Conservation (phyloP, 345 rosid species). For the Reutealis trisperma region DNA sequence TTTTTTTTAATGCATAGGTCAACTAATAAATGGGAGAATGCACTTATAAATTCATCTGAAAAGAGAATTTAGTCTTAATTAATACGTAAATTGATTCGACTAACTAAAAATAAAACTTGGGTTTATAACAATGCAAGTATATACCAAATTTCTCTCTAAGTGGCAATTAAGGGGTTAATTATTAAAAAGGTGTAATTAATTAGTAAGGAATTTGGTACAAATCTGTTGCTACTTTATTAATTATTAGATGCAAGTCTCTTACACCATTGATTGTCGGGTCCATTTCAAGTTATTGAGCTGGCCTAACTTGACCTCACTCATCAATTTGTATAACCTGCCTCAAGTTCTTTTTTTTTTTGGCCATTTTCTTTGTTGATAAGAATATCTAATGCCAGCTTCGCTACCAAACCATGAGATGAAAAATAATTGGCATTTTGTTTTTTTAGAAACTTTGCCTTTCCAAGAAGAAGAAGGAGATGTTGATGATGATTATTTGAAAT, state of each 20-base stretch:
- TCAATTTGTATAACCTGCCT: background rate
- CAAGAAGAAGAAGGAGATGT: background rate
- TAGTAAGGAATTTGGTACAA: background rate
- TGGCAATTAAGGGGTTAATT: background rate
- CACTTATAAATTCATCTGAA: too few relatives aligned
- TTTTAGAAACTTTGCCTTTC: background rate
- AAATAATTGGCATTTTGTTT: constrained; percentile 5
- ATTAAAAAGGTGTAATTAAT: background rate
- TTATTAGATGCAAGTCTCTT: background rate
- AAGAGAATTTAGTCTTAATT: too few relatives aligned
- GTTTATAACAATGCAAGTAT: too few relatives aligned
- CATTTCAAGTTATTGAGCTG: constrained; percentile 19
- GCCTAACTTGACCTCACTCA: background rate
- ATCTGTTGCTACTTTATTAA: too few relatives aligned
- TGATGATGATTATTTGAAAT: background rate
- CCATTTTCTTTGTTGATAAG: background rate
- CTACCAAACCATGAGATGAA: background rate
- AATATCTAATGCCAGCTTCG: constrained; percentile 10
- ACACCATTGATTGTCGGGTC: constrained; percentile 13
- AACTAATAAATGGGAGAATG: too few relatives aligned
- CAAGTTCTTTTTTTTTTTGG: background rate
- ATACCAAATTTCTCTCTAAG: too few relatives aligned
- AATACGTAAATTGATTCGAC: too few relatives aligned
- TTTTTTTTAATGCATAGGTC: too few relatives aligned
- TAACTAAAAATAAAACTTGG: background rate